A percentile compares a stretch with the other conserved stretches of the same genome.
Evolutionary conservation across 805 yeast genomes (phyloP).

Genomic region (Wickerhamiella spandovensis): DNA sequence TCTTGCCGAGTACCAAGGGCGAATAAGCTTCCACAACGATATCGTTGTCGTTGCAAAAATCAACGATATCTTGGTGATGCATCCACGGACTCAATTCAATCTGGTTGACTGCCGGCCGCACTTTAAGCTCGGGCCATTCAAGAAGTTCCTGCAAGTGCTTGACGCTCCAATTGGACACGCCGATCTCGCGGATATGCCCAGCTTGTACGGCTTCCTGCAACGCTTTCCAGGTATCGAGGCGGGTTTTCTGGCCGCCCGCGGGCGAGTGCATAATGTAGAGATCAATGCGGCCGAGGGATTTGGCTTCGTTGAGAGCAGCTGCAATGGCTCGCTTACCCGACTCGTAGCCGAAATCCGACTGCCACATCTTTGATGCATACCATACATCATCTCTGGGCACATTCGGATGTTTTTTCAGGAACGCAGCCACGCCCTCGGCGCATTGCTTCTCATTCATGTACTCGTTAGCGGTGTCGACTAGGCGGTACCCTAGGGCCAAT

Average conservation of each 20-base stretch:
- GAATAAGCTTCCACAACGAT: constrained; percentile 64
- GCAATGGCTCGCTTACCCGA: constrained; percentile 46
- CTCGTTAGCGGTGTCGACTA: constrained; percentile 53
- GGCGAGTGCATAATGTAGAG: constrained; percentile 51
- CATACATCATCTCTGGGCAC: constrained; percentile 37
- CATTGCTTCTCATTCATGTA: constrained; percentile 55
- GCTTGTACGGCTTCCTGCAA: constrained; percentile 35
- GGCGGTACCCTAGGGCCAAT: constrained; percentile 53
- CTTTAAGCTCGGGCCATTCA: constrained; percentile 21
- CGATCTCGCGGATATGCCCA: constrained; percentile 40
- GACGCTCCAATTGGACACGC: constrained; percentile 51
- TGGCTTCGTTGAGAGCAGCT: constrained; percentile 38
- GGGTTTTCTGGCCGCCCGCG: constrained; percentile 12
- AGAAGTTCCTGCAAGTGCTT: constrained; percentile 41
- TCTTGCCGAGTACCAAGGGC: constrained; percentile 61
- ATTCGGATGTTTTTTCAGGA: constrained; percentile 15
- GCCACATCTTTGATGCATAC: constrained; percentile 64
- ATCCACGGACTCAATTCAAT: constrained; percentile 84
- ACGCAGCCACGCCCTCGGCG: constrained; percentile 19
- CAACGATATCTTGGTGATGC: constrained; percentile 34
- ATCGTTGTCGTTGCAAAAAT: constrained; percentile 41
- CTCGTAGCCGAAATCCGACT: constrained; percentile 39
- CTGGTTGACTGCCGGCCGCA: constrained; percentile 63
- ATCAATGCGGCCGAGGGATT: constrained; percentile 51
- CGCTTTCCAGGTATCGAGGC: constrained; percentile 29